Evolutionary conservation across 169 alveolate genomes (phyloP), one percentile per base, ranked within the genome.

Genomic region (Plasmodium chabaudi): DNA sequence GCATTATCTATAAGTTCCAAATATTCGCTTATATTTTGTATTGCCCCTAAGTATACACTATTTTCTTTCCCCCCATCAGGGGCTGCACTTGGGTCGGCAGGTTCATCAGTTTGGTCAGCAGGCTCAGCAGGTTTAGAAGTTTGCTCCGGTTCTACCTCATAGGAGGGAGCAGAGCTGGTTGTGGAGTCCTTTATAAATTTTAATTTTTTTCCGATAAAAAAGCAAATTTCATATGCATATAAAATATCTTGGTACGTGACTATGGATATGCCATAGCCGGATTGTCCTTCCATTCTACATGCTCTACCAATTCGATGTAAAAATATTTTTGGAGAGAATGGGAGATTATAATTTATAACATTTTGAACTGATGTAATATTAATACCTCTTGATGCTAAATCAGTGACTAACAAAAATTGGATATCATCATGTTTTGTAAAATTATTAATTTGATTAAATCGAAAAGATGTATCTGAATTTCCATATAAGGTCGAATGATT

Each of bases 241-340:
- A 87, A 94, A 92, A 96, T 96, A 12, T 96, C 95, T 3, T 95
- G 98, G 92, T 94, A 94, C 34, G 94, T 88, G 9, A 97, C 94
- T 49, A 95, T 84, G n/a, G 98, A 98, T 12, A 97, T 94, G 88
- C 96, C 99, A 44, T 95, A 94, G 19, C 99, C 99, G 92, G 97
- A 93, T 60, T 96, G 95, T 34, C 95, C 97, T n/a, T 97, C 99
- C 4, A 0, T 4, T 49, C 99, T 95, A 10, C 99, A 99, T 0
- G 99, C 98, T 88, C 99, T 95, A 39, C 99, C 99, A 5, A 98
- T 99, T 84, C 99, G 92, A 92, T 99, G 99, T 39, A 99, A 96
- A 84, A 97, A 99, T 57, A 97, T 97, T 90, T 98, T 98, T 5
- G 99, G 94, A 27, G 98, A 95, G 95, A 21, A 96, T 0, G 99